Base-by-base conservation (phyloP, 257 asterid species). In the Gardenia jasminoides region DNA sequence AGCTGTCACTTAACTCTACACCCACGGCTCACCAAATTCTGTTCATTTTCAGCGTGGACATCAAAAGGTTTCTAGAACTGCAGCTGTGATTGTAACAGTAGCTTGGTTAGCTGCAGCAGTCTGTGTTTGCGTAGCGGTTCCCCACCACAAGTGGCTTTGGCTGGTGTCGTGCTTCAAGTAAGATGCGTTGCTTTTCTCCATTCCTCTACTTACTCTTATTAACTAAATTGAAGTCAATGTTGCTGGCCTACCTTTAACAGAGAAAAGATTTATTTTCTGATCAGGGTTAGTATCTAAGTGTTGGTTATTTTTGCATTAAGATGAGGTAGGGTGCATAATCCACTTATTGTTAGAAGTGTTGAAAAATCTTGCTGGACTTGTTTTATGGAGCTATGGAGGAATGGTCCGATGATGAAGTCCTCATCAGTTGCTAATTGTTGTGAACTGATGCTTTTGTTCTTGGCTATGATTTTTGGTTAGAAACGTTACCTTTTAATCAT, bases 111-210 rank as follows among this genome's bases (percentile, higher is more conserved):
- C 86, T 77, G 92, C 87, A 68, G 94, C 97, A 54, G 80, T 92
- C 82, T 93, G 99, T 83, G 89, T 87, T 24, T 91, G 83, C 68
- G 28, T 92, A 59, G 89, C 94, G 69, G 61, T 95, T 79, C 97
- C 96, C 64, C 88, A 71, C 39, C 96, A 92, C 81, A 89, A 91
- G 80, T 95, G 99, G 99, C 87, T 90, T 82, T 95, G 98, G 98
- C 90, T 95, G 72, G 77, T 91, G 17, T 92, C 97, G 15, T 86
- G 93, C 91, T 95, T 95, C 92, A 95, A 85, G 99, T 95, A 89
- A 90, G 97, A 70, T 62, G 72, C 75, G 64, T 61, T 76, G 70
- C 54, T 31, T 58, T 36, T 6, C 70, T 10, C 74, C 24, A 15
- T 26, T 13, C 7, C 6, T 19, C 30, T 28, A 39, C 33, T 47